A percentile compares a stretch with the other conserved stretches of the same genome.
Conservation (phyloP, 805 yeast genomes). For the Saturnispora halmiae region DNA sequence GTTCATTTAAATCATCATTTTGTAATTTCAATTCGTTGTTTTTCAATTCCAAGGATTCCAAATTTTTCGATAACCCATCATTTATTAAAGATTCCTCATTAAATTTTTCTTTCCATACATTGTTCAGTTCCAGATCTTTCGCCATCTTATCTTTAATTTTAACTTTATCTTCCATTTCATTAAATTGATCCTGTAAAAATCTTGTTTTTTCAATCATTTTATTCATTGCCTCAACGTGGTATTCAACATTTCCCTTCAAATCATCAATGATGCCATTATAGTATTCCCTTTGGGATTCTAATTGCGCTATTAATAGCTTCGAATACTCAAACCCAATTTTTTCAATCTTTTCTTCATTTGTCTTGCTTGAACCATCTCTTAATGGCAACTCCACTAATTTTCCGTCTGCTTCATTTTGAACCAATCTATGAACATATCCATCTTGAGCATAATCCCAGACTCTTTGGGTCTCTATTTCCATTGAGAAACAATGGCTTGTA, state of each 20-base stretch:
- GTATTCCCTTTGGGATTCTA: conserved; percentile 79
- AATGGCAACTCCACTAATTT: conserved; percentile 71
- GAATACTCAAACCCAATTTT: conserved; percentile 71
- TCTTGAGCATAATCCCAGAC: conserved; percentile 96
- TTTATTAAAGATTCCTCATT: conserved; percentile 41
- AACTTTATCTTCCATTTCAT: conserved; percentile 8
- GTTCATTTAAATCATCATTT: conserved; percentile 48
- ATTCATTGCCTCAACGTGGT: conserved; percentile 13
- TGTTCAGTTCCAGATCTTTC: conserved; percentile 17
- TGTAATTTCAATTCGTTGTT: conserved; percentile 30
- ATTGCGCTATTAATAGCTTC: conserved; percentile 64
- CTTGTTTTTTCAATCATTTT: conserved; percentile 23
- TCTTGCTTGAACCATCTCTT: conserved; percentile 18
- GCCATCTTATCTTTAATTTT: conserved; percentile 11
- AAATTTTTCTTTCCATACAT: conserved; percentile 22
- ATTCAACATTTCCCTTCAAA: conserved; percentile 17
- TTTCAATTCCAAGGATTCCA: conserved; percentile 29
- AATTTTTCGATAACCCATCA: conserved; percentile 32
- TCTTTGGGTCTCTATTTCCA: conserved; percentile 76
- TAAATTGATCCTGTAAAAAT: conserved; percentile 16
- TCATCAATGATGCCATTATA: conserved; percentile 49
- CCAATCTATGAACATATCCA: conserved; percentile 75
- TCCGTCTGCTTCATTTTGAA: conserved; percentile 82
- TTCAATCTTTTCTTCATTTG: conserved; percentile 37
- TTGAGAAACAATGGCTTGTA: conserved; percentile 82